phyloP scores from a whole-genome alignment of 2,329 filamentous ascomycete genomes.

The Fusarium beomiforme region DNA sequence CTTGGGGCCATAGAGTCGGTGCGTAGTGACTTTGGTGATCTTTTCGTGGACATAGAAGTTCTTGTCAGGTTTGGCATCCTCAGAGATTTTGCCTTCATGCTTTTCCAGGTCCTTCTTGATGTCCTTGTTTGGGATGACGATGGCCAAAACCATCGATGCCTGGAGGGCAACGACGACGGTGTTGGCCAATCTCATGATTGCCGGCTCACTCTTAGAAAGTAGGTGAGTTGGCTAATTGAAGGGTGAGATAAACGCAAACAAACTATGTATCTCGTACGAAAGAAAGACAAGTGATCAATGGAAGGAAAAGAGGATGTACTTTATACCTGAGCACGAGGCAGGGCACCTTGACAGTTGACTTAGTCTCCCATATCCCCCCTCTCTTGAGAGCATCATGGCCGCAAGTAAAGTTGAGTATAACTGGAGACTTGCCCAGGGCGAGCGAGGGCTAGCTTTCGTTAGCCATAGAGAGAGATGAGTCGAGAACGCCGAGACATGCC shows the following conservation, averaged over 20 bases:
- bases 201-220: background rate
- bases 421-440: background rate
- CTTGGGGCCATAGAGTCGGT: background rate
- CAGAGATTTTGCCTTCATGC: background rate
- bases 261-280: background rate
- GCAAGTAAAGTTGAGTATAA: background rate
- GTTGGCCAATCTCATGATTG: conserved; percentile 9
- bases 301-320: background rate
- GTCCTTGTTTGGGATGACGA: background rate
- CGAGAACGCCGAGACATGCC: background rate
- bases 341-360: background rate
- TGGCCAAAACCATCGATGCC: conserved; percentile 3
- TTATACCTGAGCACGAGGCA: background rate
- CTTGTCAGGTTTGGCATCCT: background rate
- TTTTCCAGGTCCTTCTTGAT: background rate
- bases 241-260: background rate
- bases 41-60: background rate
- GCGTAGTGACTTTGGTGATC: background rate
- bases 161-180: conserved; percentile 15
- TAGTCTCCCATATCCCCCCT: background rate
- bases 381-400: background rate
- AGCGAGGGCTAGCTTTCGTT: background rate
- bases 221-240: background rate
- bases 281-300: background rate
- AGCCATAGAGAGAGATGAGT: background rate